A percentile compares a stretch with the other conserved stretches of the same genome.
Conservation (phyloP, 176 grass and related monocot genomes). For the Secale cereale region DNA sequence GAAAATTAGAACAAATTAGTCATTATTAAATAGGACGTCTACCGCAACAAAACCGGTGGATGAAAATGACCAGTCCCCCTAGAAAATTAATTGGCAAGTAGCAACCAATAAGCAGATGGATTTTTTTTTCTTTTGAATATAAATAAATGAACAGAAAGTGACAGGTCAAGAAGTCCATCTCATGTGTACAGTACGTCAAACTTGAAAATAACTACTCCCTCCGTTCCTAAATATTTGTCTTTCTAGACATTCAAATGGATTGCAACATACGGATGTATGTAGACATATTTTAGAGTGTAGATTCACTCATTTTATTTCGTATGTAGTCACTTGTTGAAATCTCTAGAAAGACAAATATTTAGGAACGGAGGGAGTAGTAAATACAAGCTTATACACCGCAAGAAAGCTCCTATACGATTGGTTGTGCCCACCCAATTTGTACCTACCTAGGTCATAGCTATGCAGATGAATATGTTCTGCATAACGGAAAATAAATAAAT, state of each 20-base stretch:
- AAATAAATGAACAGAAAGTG: constrained; percentile 9
- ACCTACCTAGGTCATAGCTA: not conserved
- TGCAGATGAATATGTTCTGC: not conserved
- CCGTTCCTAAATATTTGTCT: too few species aligned
- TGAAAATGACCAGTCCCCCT: not conserved
- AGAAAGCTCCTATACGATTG: not conserved
- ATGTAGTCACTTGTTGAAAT: too few species aligned
- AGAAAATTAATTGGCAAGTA: constrained; percentile 2
- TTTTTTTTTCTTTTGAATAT: not conserved
- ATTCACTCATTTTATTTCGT: too few species aligned
- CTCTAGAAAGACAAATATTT: too few species aligned
- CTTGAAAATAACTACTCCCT: constrained; percentile 24
- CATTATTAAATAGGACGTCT: not conserved
- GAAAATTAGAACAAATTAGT: not conserved
- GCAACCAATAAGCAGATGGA: not conserved
- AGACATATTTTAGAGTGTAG: too few species aligned
- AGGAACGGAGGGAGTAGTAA: too few species aligned
- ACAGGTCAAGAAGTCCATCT: constrained; percentile 21
- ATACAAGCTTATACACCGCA: not conserved
- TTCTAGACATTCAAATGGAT: too few species aligned
- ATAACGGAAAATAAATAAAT: not conserved
- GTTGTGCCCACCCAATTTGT: not conserved
- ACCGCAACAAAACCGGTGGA: not conserved
- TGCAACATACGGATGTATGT: too few species aligned
- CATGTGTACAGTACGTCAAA: constrained; percentile 2